Conservation (phyloP, 1,139 yeast species). For the Blastobotrys malaysiensis region DNA sequence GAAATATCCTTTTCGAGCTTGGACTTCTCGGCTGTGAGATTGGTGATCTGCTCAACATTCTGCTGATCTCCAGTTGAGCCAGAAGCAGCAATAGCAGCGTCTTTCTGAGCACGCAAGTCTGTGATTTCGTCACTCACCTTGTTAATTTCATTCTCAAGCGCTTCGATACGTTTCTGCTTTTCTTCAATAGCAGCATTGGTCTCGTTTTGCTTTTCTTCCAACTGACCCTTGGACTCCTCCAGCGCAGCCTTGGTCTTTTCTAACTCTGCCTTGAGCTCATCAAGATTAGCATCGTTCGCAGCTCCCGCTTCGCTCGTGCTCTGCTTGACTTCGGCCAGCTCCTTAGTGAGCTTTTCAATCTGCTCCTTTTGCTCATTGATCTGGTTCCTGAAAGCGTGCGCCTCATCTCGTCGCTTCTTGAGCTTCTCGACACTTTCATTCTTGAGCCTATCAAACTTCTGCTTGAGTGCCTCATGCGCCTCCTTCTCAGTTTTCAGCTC, state of each 20-base stretch:
- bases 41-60: not conserved
- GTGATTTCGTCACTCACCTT: slow-evolving; percentile 21
- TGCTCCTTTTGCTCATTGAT: slow-evolving; percentile 17
- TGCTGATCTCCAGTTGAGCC: not conserved
- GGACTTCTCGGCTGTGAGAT: slow-evolving; percentile 9
- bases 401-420: slow-evolving; percentile 24
- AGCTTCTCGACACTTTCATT: slow-evolving; percentile 31
- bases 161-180: slow-evolving; percentile 24
- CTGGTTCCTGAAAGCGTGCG: slow-evolving; percentile 20
- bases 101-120: slow-evolving; percentile 8
- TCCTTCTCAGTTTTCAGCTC: slow-evolving; percentile 6
- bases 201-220: slow-evolving; percentile 14
- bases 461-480: slow-evolving; percentile 13
- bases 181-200: slow-evolving; percentile 11
- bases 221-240: slow-evolving; percentile 29
- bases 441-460: slow-evolving; percentile 24
- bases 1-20: slow-evolving; percentile 1
- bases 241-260: slow-evolving; percentile 21
- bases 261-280: slow-evolving; percentile 22
- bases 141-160: slow-evolving; percentile 25
- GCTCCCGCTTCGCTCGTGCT: slow-evolving; percentile 12
- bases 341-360: slow-evolving; percentile 18
- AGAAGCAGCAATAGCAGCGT: not conserved
- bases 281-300: slow-evolving; percentile 17
- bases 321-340: slow-evolving; percentile 17